Evolutionary conservation across 2,329 filamentous ascomycete species (phyloP), one percentile per base, ranked within the genome.

Genomic region (Trichoderma brevicompactum): DNA sequence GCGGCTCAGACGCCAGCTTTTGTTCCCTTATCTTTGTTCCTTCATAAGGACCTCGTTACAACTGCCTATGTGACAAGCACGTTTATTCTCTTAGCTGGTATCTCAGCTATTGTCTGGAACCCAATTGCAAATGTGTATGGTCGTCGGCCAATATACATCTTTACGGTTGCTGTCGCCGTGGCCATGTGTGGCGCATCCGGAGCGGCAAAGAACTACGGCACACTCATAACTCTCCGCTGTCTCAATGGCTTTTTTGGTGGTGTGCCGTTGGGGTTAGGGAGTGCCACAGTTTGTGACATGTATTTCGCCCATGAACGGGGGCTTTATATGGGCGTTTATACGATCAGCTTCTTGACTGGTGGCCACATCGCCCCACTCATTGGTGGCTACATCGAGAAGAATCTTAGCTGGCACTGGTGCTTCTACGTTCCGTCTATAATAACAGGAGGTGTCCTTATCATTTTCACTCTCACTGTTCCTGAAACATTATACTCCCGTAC

Each of bases 381-480:
- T n/a, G 59, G 59, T 10, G 59, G 59, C 13, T 62, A 62, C 15
- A 53, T 62, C 48, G 59, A 62, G 40, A 62, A 62, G 59, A 53
- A 62, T 28, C n/a, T 62, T 28, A 62, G 59, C 23, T 62, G 59
- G 59, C 59, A 62, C 38, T 62, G 59, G 59, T 62, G 59, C n/a
- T 62, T 62, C 48, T 62, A 62, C 17, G 40, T 62, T 34, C 59
- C 59, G 8, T 28, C 59, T 6, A 62, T 62, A 0, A 41, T 62
- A 7, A 62, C 59, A 1, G 59, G 59, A n/a, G 59, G 59, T 9
- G 17, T 62, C 9, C 59, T 62, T 1, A 7, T 53, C 12, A 62
- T 62, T 48, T 62, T 62, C 44, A 32, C 36, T 10, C 23, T 62
- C 0, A 62, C 59, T 7, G 59, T 62, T 9, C 59, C 59, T 7